Base-by-base conservation (phyloP, 1,139 yeast genomes). In the Hansenula lynferdii region DNA sequence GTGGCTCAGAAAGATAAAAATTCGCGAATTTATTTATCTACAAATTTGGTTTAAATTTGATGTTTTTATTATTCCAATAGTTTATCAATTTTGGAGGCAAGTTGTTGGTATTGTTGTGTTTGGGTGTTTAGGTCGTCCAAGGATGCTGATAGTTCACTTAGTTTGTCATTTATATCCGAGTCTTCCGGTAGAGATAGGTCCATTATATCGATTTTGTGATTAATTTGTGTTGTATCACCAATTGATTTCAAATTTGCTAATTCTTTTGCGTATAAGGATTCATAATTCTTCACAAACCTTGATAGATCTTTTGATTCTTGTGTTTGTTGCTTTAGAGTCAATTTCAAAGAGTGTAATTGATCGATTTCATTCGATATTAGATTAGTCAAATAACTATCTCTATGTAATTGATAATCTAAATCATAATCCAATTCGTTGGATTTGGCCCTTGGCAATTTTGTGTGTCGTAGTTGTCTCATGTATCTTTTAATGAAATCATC, bases 371-470 rank as follows among this genome's bases (percentile, higher is more conserved):
- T 45, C 3, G 50, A 41, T 11, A 42, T 39, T 5, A 48, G 18
- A 25, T 41, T 43, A 24, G 43, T 37, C n/a, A 51, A 24, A 26
- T 41, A 47, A 9, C 32, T 20, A n/a, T 45, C 29, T 21, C 48
- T 49, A 31, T 45, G 41, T 10, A 39, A 9, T 25, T 49, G 53
- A 35, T 42, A 45, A 33, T 49, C 54, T 12, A 40, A 28, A 35
- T 51, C 46, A 23, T 43, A 44, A 30, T 51, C 54, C 4, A 40
- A 28, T 3, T 28, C 25, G 19, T 42, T 39, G 15, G 44, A 15
- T 3, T 35, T 34, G 18, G 18, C 15, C 9, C 23, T 31, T 3
- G 57, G 57, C 3, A 53, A 29, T 21, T 39, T 42, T 4, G 46
- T 28, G 19, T 35, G 15, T 4, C 8, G 7, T 15, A 35, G 11